phyloP scores from a whole-genome alignment of 768 basidiomycete species.

The Podaxis sp. region DNA sequence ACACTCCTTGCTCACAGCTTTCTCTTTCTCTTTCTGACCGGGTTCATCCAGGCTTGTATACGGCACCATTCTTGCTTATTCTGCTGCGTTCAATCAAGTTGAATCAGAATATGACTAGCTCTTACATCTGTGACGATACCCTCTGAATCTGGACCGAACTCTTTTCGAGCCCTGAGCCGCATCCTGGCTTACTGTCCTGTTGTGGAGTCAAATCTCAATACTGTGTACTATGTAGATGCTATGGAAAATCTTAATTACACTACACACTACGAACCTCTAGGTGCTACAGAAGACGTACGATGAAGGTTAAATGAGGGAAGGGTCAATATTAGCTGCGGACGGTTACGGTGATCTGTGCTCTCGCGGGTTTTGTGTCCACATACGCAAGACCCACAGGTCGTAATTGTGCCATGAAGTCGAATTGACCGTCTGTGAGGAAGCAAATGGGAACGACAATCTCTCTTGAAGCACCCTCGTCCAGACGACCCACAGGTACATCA shows the following conservation, averaged over 20 bases:
- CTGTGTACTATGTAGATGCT: slow-evolving; percentile 19
- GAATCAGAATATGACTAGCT: slow-evolving; percentile 76
- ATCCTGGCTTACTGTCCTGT: neutral
- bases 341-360: slow-evolving; percentile 39
- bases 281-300: neutral
- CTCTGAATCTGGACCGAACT: neutral
- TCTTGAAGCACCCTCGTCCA: slow-evolving; percentile 53
- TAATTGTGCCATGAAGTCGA: slow-evolving; percentile 50
- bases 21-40: slow-evolving; percentile 13
- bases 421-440: slow-evolving; percentile 72
- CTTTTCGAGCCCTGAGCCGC: neutral
- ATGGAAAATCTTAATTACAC: slow-evolving; percentile 14
- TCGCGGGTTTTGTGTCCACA: slow-evolving; percentile 35
- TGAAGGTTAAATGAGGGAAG: neutral
- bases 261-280: neutral
- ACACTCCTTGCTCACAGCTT: neutral
- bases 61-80: slow-evolving; percentile 87
- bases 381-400: slow-evolving; percentile 30
- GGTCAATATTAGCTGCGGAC: slow-evolving; percentile 5
- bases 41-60: slow-evolving; percentile 65
- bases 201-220: slow-evolving; percentile 1
- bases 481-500: slow-evolving; percentile 62
- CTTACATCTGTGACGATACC: slow-evolving; percentile 3
- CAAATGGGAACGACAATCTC: slow-evolving; percentile 60
- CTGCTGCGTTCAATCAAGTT: slow-evolving; percentile 79